phyloP scores from a whole-genome alignment of 2,329 filamentous ascomycete genomes.

The Fusarium falciforme region DNA sequence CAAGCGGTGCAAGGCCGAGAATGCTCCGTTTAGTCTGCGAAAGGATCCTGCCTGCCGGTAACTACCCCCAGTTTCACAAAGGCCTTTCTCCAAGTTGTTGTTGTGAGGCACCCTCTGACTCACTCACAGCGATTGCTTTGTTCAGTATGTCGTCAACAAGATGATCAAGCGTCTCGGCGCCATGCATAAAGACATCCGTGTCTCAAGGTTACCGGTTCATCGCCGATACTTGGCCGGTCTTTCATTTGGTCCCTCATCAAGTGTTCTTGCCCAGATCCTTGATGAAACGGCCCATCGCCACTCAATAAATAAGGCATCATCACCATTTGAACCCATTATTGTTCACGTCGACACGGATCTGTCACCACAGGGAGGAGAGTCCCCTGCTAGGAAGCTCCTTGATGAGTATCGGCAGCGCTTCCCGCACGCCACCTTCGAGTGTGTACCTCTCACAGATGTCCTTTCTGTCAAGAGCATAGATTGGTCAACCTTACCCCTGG shows the following conservation, averaged over 20 bases:
- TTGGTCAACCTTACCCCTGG: conserved; percentile 60
- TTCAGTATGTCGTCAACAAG: conserved; percentile 81
- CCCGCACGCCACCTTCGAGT: conserved; percentile 72
- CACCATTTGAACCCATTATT: conserved; percentile 75
- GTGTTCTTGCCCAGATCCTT: conserved; percentile 80
- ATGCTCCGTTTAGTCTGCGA: conserved; percentile 46
- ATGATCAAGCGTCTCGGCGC: conserved; percentile 76
- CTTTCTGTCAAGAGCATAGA: conserved; percentile 64
- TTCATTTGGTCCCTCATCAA: conserved; percentile 85
- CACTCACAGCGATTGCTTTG: conserved; percentile 72
- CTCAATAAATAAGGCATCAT: conserved; percentile 69
- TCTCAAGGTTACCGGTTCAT: conserved; percentile 48
- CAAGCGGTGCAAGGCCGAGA: conserved; percentile 47
- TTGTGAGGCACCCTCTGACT: conserved; percentile 4
- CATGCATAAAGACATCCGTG: conserved; percentile 61
- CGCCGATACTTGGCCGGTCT: conserved; percentile 77
- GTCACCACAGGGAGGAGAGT: conserved; percentile 33
- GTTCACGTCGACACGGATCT: conserved; percentile 64
- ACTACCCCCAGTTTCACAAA: background rate
- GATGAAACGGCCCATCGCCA: conserved; percentile 76
- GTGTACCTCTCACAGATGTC: conserved; percentile 72
- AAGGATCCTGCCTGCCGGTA: conserved; percentile 50
- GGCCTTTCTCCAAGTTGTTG: background rate
- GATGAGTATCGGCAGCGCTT: conserved; percentile 69
- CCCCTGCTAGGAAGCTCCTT: conserved; percentile 58